Evolutionary conservation across 768 basidiomycete genomes (phyloP).

Genomic region (Guyanaporus albipodus): DNA sequence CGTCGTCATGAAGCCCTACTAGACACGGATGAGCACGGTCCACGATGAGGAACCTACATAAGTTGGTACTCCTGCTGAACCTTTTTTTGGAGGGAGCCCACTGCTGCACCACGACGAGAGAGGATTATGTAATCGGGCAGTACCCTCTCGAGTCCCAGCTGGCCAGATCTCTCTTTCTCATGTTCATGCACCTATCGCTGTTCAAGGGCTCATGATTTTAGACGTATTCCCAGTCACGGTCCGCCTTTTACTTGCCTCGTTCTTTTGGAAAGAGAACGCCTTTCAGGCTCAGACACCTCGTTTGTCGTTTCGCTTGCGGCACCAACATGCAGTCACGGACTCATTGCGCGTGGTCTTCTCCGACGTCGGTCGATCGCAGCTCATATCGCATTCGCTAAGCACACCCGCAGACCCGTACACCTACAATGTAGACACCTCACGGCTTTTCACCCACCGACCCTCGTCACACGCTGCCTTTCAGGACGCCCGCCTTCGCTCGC

Average conservation of each 20-base stretch:
- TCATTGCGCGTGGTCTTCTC: slow-evolving; percentile 56
- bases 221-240: slow-evolving; percentile 38
- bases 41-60: too few species aligned
- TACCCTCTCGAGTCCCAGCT: too few species aligned
- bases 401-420: slow-evolving; percentile 27
- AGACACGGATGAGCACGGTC: too few species aligned
- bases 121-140: slow-evolving; percentile 9
- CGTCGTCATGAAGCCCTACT: too few species aligned
- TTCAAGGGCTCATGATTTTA: slow-evolving; percentile 14
- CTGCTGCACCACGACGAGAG: neutral
- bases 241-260: slow-evolving; percentile 38
- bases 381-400: slow-evolving; percentile 23
- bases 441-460: slow-evolving; percentile 43
- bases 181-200: neutral
- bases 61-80: too few species aligned
- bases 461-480: slow-evolving; percentile 37
- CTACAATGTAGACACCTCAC: slow-evolving; percentile 41
- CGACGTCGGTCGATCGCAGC: slow-evolving; percentile 40
- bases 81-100: too few species aligned
- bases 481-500: slow-evolving; percentile 35
- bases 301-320: slow-evolving; percentile 61
- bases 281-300: slow-evolving; percentile 32
- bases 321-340: slow-evolving; percentile 56
- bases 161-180: too few species aligned
- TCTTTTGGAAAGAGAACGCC: slow-evolving; percentile 34